Evolutionary conservation across 768 basidiomycete genomes (phyloP).

Genomic region (Boletus vinaceobasis): DNA sequence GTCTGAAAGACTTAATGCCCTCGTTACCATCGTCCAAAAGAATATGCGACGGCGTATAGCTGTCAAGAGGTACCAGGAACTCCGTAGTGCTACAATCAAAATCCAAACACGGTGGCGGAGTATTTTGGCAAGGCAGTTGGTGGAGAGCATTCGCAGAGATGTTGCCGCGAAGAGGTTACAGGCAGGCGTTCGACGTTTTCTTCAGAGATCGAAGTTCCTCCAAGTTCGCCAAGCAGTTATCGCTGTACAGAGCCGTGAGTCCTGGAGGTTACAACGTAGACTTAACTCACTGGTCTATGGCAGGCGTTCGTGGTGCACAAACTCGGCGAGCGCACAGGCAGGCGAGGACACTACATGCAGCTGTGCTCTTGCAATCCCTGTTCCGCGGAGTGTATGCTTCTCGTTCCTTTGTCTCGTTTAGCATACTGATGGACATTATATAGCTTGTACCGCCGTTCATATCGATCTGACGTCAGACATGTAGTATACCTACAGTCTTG

Average conservation of each 20-base stretch:
- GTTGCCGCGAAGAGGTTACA: conserved; percentile 77
- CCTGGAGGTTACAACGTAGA: neutral
- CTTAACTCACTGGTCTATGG: conserved; percentile 5
- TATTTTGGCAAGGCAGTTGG: conserved; percentile 70
- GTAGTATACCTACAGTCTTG: conserved; percentile 91
- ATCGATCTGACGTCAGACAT: conserved; percentile 59
- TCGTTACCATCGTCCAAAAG: conserved; percentile 97
- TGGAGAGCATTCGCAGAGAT: conserved; percentile 67
- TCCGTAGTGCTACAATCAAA: conserved; percentile 71
- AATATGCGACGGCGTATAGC: conserved; percentile 89
- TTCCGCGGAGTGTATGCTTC: conserved; percentile 83
- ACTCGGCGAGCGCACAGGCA: conserved; percentile 60
- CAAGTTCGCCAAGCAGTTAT: conserved; percentile 60
- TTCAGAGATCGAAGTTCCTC: conserved; percentile 71
- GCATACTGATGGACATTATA: conserved; percentile 5
- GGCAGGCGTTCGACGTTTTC: conserved; percentile 60
- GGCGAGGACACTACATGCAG: conserved; percentile 56
- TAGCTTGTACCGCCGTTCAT: conserved; percentile 54
- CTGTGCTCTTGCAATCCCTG: conserved; percentile 73
- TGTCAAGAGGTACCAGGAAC: conserved; percentile 68
- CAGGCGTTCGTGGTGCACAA: conserved; percentile 74
- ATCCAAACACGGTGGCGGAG: conserved; percentile 96
- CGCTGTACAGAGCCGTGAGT: conserved; percentile 84
- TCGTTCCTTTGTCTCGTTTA: neutral
- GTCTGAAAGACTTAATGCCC: conserved; percentile 78